phyloP scores from a whole-genome alignment of 441 rosid genomes.

The Mallotus japonicus region DNA sequence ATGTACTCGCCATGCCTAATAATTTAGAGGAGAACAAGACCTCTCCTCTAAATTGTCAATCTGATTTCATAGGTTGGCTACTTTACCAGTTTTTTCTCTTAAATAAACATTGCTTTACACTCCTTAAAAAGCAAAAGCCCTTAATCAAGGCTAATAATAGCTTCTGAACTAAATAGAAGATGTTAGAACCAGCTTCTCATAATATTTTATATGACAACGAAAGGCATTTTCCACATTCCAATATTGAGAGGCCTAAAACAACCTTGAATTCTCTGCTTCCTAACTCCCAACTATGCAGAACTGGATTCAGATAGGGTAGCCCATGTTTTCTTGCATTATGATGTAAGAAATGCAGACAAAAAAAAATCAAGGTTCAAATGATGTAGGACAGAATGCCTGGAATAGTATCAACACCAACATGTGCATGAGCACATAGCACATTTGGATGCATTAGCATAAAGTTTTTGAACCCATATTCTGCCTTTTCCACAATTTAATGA shows the following conservation, averaged over 20 bases:
- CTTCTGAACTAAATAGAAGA: neutral
- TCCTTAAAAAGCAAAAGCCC: too few species aligned
- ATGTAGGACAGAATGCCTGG: slow-evolving; percentile 22
- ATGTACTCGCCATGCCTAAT: too few species aligned
- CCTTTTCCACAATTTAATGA: neutral
- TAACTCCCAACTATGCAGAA: slow-evolving; percentile 1
- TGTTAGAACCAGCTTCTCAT: neutral
- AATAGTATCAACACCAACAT: slow-evolving; percentile 25
- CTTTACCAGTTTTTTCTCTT: neutral
- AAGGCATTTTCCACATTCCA: neutral
- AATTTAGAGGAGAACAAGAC: too few species aligned
- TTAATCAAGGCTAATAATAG: too few species aligned
- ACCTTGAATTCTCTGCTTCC: neutral
- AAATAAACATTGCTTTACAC: too few species aligned
- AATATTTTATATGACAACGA: neutral
- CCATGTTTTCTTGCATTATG: neutral
- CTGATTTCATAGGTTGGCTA: too few species aligned
- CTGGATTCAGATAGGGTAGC: neutral
- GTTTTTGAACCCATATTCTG: slow-evolving; percentile 10
- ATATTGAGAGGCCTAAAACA: neutral
- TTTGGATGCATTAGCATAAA: slow-evolving; percentile 18
- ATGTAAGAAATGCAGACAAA: slow-evolving; percentile 18
- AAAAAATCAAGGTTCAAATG: slow-evolving; percentile 4
- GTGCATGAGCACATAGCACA: slow-evolving; percentile 22
- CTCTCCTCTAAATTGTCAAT: too few species aligned